Percentiles rank a stretch among this genome's conserved stretches.
Conservation (phyloP, 2,329 filamentous ascomycete species). For the Penicillium sp. region DNA sequence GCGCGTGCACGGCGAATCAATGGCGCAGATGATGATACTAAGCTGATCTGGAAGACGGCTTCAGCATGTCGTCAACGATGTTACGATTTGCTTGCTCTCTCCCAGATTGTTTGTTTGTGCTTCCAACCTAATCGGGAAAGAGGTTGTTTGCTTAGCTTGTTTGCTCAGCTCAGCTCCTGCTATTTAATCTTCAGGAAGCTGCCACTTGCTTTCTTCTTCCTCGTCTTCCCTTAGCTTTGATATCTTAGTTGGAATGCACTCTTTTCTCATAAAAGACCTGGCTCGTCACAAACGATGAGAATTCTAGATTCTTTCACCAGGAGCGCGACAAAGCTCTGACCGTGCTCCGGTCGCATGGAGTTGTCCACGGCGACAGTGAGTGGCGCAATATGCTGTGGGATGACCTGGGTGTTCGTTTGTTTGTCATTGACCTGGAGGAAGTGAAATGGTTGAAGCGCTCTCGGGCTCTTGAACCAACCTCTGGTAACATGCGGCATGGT, state of each 20-base stretch:
- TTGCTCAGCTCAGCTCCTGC: too few relatives aligned
- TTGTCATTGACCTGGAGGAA: constrained; percentile 29
- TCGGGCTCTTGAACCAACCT: constrained; percentile 15
- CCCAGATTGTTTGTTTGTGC: too few relatives aligned
- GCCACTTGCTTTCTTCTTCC: too few relatives aligned
- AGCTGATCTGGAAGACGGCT: constrained; percentile 15
- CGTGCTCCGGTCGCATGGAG: constrained; percentile 14
- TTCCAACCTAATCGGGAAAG: too few relatives aligned
- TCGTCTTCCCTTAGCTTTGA: too few relatives aligned
- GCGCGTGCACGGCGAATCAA: too few relatives aligned
- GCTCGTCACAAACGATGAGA: background rate
- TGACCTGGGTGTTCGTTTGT: constrained; percentile 9
- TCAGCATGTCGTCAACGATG: constrained; percentile 5
- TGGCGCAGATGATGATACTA: constrained; percentile 19
- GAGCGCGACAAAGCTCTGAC: constrained; percentile 19
- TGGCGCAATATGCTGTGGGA: constrained; percentile 31
- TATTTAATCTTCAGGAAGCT: too few relatives aligned
- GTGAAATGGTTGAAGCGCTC: constrained; percentile 19
- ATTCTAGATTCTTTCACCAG: constrained; percentile 6
- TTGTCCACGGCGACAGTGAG: constrained; percentile 21
- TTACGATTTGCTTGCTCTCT: too few relatives aligned
- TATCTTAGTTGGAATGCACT: too few relatives aligned
- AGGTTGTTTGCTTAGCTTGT: too few relatives aligned
- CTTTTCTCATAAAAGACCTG: too few relatives aligned
- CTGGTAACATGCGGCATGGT: constrained; percentile 11